Conservation (phyloP, 1,284 basidiomycete species). For the Irpex lacteus region DNA sequence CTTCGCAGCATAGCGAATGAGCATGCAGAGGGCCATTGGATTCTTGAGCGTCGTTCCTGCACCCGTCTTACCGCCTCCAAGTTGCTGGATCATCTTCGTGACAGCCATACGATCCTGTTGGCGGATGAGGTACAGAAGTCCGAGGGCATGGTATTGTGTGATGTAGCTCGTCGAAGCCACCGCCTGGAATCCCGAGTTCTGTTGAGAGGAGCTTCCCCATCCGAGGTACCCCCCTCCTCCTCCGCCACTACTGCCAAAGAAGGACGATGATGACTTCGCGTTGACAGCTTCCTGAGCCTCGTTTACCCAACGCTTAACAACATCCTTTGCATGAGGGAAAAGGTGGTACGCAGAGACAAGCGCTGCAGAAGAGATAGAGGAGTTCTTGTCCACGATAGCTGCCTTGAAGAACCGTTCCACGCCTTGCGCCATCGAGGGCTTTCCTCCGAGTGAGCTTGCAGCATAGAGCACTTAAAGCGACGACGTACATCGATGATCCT, state of each 20-base stretch:
- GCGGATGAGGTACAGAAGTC: conserved; percentile 91
- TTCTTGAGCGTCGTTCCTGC: conserved; percentile 86
- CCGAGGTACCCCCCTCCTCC: conserved; percentile 65
- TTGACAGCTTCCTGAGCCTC: conserved; percentile 97
- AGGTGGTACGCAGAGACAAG: conserved; percentile 98
- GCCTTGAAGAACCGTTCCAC: conserved; percentile 99
- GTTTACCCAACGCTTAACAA: conserved; percentile 98
- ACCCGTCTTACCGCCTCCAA: conserved; percentile 85
- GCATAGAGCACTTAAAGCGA: neutral
- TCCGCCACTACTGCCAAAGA: conserved; percentile 50
- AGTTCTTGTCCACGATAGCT: conserved; percentile 96
- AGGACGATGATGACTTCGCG: conserved; percentile 75
- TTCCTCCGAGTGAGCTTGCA: neutral
- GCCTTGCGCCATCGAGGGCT: conserved; percentile 97
- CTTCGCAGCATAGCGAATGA: conserved; percentile 96
- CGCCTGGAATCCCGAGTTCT: conserved; percentile 65
- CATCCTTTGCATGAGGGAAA: conserved; percentile 90
- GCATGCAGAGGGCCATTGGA: conserved; percentile 98
- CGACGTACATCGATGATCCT: conserved; percentile 92
- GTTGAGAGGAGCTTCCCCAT: conserved; percentile 55
- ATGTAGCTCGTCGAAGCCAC: conserved; percentile 88
- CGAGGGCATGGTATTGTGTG: conserved; percentile 97
- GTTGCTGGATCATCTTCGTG: conserved; percentile 98
- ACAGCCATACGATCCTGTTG: conserved; percentile 99
- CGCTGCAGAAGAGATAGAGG: conserved; percentile 94